Evolutionary conservation across 139 green algal species (phyloP).

Genomic region (Haematococcus sp.): DNA sequence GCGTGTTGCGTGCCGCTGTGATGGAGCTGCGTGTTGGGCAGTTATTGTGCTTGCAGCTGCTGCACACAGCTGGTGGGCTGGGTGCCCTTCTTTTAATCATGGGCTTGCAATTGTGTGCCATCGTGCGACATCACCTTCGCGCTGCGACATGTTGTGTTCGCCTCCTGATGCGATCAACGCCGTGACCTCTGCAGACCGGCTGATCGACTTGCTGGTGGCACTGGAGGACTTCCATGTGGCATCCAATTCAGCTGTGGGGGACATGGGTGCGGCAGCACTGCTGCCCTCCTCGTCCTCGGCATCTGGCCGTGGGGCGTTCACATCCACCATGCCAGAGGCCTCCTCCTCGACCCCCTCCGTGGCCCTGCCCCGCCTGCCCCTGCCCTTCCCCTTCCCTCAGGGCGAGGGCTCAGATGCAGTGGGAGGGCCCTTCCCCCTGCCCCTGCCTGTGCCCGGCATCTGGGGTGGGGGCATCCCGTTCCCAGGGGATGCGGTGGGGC

Average conservation of each 20-base stretch:
- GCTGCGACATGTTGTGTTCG: too few relatives aligned
- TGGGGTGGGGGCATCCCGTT: conserved; percentile 11
- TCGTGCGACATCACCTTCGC: too few relatives aligned
- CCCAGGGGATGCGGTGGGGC: background rate
- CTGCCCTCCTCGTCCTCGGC: background rate
- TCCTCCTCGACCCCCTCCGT: background rate
- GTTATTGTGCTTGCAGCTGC: background rate
- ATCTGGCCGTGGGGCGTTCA: background rate
- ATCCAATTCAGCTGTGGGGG: conserved; percentile 54
- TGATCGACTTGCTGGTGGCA: conserved; percentile 96
- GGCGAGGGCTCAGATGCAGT: too few relatives aligned
- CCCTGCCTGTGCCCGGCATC: conserved; percentile 22
- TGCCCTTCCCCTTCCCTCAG: conserved; percentile 13
- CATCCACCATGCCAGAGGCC: conserved; percentile 20
- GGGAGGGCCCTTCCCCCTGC: conserved; percentile 17
- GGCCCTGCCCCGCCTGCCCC: background rate
- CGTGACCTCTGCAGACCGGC: too few relatives aligned
- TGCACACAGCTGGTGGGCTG: background rate
- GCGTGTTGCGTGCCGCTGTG: background rate
- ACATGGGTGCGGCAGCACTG: conserved; percentile 32
- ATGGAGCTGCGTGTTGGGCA: background rate
- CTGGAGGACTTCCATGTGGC: conserved; percentile 87
- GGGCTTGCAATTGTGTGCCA: background rate
- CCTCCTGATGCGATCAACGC: too few relatives aligned
- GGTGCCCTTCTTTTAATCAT: background rate